Evolutionary conservation across 83 land plant genomes (phyloP).

Genomic region (Larix sibirica): DNA sequence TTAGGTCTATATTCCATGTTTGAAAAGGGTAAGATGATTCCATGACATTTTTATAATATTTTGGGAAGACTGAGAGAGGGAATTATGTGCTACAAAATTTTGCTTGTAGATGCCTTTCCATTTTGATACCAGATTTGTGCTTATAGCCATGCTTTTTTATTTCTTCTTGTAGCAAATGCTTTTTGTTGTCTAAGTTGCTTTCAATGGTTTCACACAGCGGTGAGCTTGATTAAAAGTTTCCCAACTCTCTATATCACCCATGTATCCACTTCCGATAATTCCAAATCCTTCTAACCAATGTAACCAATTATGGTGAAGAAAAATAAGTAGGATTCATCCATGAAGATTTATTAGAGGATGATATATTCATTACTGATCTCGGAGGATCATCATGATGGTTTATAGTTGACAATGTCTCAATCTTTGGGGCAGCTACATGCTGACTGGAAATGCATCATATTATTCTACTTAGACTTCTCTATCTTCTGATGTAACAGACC

Average conservation of each 20-base stretch:
- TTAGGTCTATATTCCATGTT: too few species aligned
- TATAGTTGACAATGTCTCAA: constrained; percentile 2
- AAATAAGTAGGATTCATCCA: constrained; percentile 11
- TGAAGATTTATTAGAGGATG: constrained; percentile 2
- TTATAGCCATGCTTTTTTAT: too few species aligned
- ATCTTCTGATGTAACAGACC: background rate
- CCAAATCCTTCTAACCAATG: background rate
- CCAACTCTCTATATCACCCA: constrained; percentile 9
- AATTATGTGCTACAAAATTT: too few species aligned
- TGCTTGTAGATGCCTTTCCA: too few species aligned
- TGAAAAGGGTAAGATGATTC: too few species aligned
- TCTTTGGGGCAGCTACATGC: background rate
- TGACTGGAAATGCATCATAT: constrained; percentile 5
- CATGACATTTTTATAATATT: too few species aligned
- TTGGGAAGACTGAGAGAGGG: too few species aligned
- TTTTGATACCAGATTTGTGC: too few species aligned
- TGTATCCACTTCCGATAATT: constrained; percentile 9
- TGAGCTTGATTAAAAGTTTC: background rate
- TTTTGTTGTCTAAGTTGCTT: too few species aligned
- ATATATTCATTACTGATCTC: background rate
- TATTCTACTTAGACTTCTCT: too few species aligned
- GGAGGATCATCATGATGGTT: background rate
- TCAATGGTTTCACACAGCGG: background rate
- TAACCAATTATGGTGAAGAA: background rate
- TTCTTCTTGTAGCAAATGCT: too few species aligned